Evolutionary conservation across 2,329 filamentous ascomycete species (phyloP).

Genomic region (Penicillium sp.): DNA sequence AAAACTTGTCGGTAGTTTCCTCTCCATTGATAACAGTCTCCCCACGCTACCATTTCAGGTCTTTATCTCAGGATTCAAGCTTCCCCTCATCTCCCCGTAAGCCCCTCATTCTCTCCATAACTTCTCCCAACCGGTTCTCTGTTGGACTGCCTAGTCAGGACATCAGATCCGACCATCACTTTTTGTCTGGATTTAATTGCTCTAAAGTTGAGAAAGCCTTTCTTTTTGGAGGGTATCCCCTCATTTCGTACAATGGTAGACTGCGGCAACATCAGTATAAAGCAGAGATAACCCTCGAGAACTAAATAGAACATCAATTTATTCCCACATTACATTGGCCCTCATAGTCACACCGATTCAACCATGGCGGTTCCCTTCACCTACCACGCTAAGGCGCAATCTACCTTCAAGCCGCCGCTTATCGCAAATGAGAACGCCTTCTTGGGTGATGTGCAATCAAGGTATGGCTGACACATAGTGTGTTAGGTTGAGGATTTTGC

Average conservation of each 20-base stretch:
- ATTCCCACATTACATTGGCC: neutral
- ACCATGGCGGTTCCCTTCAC: slow-evolving; percentile 47
- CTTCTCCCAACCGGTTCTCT: slow-evolving; percentile 2
- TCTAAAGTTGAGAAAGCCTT: neutral
- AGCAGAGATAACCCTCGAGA: neutral
- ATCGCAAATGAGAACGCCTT: slow-evolving; percentile 69
- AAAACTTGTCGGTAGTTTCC: neutral
- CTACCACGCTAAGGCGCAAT: slow-evolving; percentile 60
- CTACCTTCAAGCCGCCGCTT: slow-evolving; percentile 61
- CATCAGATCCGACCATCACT: slow-evolving; percentile 13
- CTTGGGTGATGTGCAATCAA: slow-evolving; percentile 62
- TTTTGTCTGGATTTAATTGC: neutral
- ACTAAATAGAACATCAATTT: neutral
- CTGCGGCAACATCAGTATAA: neutral
- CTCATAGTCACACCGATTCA: neutral
- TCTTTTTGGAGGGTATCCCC: slow-evolving; percentile 5
- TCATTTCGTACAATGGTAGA: slow-evolving; percentile 3
- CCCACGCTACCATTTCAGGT: neutral
- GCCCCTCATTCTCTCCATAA: neutral
- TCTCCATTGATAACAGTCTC: neutral
- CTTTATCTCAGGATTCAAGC: slow-evolving; percentile 3
- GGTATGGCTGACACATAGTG: slow-evolving; percentile 34
- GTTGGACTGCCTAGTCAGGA: slow-evolving; percentile 16
- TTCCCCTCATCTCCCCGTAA: slow-evolving; percentile 13
- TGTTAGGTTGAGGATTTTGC: neutral